Base-by-base conservation (phyloP, 257 asterid species). In the Nicotiana obtusifolia region DNA sequence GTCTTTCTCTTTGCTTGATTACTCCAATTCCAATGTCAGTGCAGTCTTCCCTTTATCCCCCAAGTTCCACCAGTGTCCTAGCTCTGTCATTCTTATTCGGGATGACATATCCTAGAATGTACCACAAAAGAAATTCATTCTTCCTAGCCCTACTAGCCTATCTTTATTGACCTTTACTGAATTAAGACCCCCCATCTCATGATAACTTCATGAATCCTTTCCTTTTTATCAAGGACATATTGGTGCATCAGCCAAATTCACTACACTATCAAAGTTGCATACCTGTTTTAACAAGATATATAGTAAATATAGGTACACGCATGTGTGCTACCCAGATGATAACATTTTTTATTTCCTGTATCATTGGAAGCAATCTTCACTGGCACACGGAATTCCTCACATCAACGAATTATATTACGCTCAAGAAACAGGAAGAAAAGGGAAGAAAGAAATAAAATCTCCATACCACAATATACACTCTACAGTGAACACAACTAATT, bases 1-100 rank as follows among this genome's bases (percentile, higher is more conserved):
- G 77, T 69, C 30, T 69, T 69, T 69, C 77, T 41, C 77, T 69
- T 41, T 54, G 77, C 77, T 69, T 69, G 77, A 41, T 41, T 20
- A 69, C 33, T 0, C 57, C 33, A 69, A 41, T 11, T 69, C 4
- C 57, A 11, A n/a, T 69, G n/a, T 41, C 33, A 35, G 54, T 10
- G 33, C 3, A 41, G 13, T 11, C 33, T 41, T 69, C 33, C 77
- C 5, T 2, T 41, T 37, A 69, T 69, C 54, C 54, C 76, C 31
- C 77, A 37, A 69, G 44, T 69, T 69, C 77, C 77, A 37, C 56
- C 30, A 67, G 3, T 37, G 56, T 68, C 31, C 77, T 68, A 68
- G 31, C 56, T 67, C 76, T 19, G 31, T 68, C 77, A 10, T n/a
- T 68, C 31, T 37, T 53, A 68, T 68, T 68, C 31, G 20, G 77